phyloP scores from a whole-genome alignment of 768 basidiomycete species.

The Hygrophoropsis aurantiaca region DNA sequence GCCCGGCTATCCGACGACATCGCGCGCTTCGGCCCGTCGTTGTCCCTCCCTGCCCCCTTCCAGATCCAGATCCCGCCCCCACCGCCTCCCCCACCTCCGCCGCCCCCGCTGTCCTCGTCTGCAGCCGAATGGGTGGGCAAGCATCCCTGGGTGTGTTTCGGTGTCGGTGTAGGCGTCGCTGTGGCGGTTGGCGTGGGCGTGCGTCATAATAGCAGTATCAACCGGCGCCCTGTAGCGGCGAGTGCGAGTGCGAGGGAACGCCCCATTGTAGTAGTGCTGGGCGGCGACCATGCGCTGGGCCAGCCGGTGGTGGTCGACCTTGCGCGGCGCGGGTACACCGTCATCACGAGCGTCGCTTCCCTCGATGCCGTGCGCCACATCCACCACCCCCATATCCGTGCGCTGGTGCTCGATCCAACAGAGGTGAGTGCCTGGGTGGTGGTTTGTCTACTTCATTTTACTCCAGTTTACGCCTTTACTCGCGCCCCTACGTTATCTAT shows the following conservation, averaged over 20 bases:
- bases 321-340: conserved; percentile 78
- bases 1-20: no score
- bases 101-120: conserved; percentile 45
- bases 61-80: conserved; percentile 67
- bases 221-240: conserved; percentile 16
- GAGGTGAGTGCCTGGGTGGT: conserved; percentile 48
- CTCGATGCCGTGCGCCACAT: conserved; percentile 64
- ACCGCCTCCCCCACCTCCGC: conserved; percentile 57
- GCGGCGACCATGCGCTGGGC: conserved; percentile 74
- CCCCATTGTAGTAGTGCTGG: conserved; percentile 71
- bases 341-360: conserved; percentile 75
- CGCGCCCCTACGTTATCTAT: background rate
- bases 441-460: conserved; percentile 5
- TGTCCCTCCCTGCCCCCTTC: conserved; percentile 37
- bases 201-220: conserved; percentile 31
- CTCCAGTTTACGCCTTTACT: background rate
- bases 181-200: conserved; percentile 64
- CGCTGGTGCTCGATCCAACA: conserved; percentile 75
- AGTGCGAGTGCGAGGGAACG: conserved; percentile 40
- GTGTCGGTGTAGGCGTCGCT: conserved; percentile 48
- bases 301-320: conserved; percentile 72
- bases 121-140: conserved; percentile 51
- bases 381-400: conserved; percentile 81
- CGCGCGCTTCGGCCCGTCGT: conserved; percentile 72
- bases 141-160: conserved; percentile 62